phyloP scores from a whole-genome alignment of 2,329 filamentous ascomycete genomes.

The Colletotrichum endophyticum region DNA sequence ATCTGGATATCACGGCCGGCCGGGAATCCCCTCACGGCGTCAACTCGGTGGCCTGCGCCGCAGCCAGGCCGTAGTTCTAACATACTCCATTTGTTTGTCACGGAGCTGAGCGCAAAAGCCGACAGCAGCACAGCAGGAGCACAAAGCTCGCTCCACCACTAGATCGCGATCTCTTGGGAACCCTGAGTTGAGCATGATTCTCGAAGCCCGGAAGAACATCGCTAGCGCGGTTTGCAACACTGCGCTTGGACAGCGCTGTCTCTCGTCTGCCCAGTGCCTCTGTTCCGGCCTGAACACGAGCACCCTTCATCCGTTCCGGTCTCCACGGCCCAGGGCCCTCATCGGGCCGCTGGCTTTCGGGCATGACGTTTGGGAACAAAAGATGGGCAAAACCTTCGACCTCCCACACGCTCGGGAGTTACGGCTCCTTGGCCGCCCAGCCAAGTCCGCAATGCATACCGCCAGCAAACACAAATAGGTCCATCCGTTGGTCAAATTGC shows the following conservation, averaged over 20 bases:
- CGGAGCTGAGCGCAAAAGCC: neutral
- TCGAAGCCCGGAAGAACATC: conserved; percentile 9
- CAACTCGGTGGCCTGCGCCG: neutral
- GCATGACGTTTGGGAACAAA: conserved; percentile 1
- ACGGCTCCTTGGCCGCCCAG: neutral
- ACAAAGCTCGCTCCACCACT: neutral
- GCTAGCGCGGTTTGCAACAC: neutral
- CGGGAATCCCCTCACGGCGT: conserved; percentile 4
- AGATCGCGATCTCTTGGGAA: neutral
- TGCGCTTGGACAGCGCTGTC: neutral
- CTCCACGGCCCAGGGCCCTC: neutral
- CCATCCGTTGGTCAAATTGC: neutral
- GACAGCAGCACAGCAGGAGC: neutral
- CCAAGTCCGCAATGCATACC: neutral
- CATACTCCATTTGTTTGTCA: neutral
- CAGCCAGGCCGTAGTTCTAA: neutral
- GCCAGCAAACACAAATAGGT: neutral
- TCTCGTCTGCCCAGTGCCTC: neutral
- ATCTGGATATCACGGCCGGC: conserved; percentile 7
- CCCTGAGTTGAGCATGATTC: conserved; percentile 12
- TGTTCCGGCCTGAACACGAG: neutral
- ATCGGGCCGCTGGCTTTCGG: neutral
- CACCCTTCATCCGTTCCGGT: conserved; percentile 3
- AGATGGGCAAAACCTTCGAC: neutral
- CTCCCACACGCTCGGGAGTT: neutral